phyloP scores from a whole-genome alignment of 2,329 filamentous ascomycete species.

The Magnaporthiopsis incrustans region DNA sequence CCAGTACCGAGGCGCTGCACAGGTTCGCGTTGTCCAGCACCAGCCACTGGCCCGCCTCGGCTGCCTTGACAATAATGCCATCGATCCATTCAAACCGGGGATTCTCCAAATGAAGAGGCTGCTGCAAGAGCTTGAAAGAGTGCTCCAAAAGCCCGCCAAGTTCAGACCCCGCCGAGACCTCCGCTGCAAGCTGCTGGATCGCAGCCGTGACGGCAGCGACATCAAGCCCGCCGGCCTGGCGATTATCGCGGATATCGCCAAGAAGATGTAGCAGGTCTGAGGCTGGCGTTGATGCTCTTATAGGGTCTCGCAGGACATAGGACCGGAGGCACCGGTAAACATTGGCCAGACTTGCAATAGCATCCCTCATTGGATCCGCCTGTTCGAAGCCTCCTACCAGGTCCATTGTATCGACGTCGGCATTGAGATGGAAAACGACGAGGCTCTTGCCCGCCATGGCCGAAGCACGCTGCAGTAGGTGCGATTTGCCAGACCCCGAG shows the following conservation, averaged over 20 bases:
- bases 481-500: slow-evolving; percentile 81
- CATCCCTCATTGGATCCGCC: slow-evolving; percentile 68
- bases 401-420: slow-evolving; percentile 95
- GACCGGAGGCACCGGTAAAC: background rate
- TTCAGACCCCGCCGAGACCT: slow-evolving; percentile 34
- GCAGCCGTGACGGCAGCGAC: slow-evolving; percentile 24
- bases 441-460: slow-evolving; percentile 67
- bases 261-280: slow-evolving; percentile 21
- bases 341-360: slow-evolving; percentile 27
- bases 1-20: slow-evolving; percentile 89
- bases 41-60: slow-evolving; percentile 83
- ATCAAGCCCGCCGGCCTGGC: slow-evolving; percentile 29
- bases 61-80: slow-evolving; percentile 79
- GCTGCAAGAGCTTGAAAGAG: slow-evolving; percentile 41
- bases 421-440: slow-evolving; percentile 80
- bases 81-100: slow-evolving; percentile 95
- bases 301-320: background rate
- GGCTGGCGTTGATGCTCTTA: slow-evolving; percentile 33
- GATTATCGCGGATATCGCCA: background rate
- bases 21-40: slow-evolving; percentile 96
- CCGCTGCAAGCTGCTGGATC: slow-evolving; percentile 30
- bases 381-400: slow-evolving; percentile 96
- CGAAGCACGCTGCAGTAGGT: slow-evolving; percentile 72
- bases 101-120: slow-evolving; percentile 52
- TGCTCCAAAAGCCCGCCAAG: slow-evolving; percentile 40